Percentiles rank a stretch among this genome's conserved stretches.
These are phyloP conservation scores for Stipa capillata DNA, from an alignment of 176 grass and related monocot species.

Conservation along the genomic window DNA sequence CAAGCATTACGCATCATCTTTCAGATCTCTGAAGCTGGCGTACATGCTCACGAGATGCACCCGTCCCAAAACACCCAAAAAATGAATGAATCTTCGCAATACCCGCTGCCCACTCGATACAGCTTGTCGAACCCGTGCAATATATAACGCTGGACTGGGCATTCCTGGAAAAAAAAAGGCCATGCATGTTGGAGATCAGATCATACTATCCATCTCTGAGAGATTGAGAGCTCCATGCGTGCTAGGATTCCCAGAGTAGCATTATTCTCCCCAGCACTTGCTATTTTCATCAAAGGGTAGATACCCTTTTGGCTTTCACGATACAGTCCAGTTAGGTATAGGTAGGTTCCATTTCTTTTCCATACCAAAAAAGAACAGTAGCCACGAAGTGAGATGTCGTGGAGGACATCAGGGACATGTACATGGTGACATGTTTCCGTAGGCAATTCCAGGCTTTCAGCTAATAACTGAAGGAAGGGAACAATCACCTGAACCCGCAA, in stretches of 20 bases:
- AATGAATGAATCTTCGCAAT: too few relatives aligned
- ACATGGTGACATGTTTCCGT: too few relatives aligned
- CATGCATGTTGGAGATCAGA: background rate
- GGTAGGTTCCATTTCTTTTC: background rate
- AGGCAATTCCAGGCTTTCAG: too few relatives aligned
- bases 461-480: background rate
- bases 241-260: background rate
- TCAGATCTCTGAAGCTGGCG: too few relatives aligned
- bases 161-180: background rate
- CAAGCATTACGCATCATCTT: too few relatives aligned
- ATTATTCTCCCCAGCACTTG: constrained; percentile 19
- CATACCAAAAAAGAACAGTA: background rate
- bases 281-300: constrained; percentile 24
- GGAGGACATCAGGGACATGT: background rate
- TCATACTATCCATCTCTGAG: constrained; percentile 12
- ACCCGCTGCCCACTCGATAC: background rate
- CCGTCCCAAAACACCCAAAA: too few relatives aligned
- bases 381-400: background rate
- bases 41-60: too few relatives aligned
- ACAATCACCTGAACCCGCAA: background rate
- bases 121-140: background rate
- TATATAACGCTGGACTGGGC: background rate
- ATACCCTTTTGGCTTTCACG: constrained; percentile 16
- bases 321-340: constrained; percentile 1
- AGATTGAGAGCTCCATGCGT: background rate